Percentiles rank a stretch among this genome's conserved stretches.
Evolutionary conservation across 2,329 filamentous ascomycete genomes (phyloP).

Genomic region (Aspergillus neotritici): DNA sequence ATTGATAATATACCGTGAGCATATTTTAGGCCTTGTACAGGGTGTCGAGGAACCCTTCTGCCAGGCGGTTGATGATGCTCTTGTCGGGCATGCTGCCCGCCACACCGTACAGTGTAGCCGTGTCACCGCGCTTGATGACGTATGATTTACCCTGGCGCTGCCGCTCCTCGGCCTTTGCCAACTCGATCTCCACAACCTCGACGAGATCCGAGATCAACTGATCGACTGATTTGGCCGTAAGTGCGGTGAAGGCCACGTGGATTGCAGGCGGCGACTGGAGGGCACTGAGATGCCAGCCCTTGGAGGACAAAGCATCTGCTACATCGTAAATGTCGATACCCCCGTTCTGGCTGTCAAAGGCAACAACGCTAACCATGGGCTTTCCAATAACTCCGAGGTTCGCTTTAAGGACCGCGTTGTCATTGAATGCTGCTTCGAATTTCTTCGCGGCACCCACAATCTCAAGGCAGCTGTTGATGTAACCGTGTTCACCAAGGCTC

Average conservation of each 20-base stretch:
- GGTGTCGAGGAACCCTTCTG: constrained; percentile 84
- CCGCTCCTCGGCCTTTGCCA: constrained; percentile 72
- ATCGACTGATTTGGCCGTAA: constrained; percentile 76
- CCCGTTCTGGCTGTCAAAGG: constrained; percentile 66
- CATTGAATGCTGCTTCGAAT: constrained; percentile 67
- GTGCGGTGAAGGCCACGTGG: constrained; percentile 87
- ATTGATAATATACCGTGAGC: constrained; percentile 7
- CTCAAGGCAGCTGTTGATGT: constrained; percentile 76
- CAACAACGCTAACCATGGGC: constrained; percentile 83
- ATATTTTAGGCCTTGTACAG: constrained; percentile 70
- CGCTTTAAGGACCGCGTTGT: constrained; percentile 60
- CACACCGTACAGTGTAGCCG: constrained; percentile 87
- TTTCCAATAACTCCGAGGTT: constrained; percentile 77
- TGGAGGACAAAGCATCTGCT: constrained; percentile 75
- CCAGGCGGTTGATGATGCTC: constrained; percentile 84
- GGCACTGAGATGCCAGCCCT: constrained; percentile 94
- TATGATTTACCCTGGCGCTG: constrained; percentile 54
- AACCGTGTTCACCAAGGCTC: constrained; percentile 79
- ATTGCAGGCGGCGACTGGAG: constrained; percentile 88
- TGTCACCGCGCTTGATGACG: constrained; percentile 56
- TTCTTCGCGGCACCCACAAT: constrained; percentile 85
- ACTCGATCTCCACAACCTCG: constrained; percentile 58
- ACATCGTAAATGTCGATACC: constrained; percentile 90
- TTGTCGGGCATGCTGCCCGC: constrained; percentile 94
- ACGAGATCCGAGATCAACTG: constrained; percentile 66